A percentile compares a stretch with the other conserved stretches of the same genome.
These are phyloP conservation scores for Persicaria tinctoria DNA, from an alignment of 148 eudicot species.

Conservation along the genomic window DNA sequence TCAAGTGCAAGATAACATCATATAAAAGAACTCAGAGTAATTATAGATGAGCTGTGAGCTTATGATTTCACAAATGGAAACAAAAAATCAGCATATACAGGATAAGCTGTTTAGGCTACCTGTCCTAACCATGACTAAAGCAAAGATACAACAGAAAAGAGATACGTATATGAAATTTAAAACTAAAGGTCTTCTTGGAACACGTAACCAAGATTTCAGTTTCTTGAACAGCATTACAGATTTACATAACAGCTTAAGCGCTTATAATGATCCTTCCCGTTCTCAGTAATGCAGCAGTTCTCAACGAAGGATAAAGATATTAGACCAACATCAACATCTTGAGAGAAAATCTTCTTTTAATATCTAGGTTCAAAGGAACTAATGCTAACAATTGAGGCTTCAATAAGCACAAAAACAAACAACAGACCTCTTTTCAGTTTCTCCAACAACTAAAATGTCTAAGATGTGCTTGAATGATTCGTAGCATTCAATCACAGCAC, in stretches of 20 bases:
- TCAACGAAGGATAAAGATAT: not conserved
- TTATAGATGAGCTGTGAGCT: not conserved
- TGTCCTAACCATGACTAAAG: not conserved
- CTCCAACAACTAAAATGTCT: conserved; percentile 46
- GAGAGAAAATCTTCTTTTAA: not conserved
- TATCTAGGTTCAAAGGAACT: not conserved
- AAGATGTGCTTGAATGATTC: conserved; percentile 59
- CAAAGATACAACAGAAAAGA: conserved; percentile 1
- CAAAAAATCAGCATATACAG: not conserved
- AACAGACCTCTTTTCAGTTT: conserved; percentile 57
- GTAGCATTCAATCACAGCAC: conserved; percentile 69
- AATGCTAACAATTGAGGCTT: not conserved
- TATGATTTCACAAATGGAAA: conserved; percentile 2
- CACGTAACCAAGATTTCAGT: not conserved
- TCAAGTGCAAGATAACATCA: not conserved
- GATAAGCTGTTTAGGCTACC: not conserved
- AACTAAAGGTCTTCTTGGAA: not conserved
- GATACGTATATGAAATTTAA: not conserved
- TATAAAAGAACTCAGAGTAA: not conserved
- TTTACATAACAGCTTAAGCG: not conserved
- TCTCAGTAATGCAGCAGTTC: not conserved
- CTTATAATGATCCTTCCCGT: not conserved
- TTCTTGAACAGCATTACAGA: not conserved
- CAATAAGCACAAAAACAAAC: not conserved
- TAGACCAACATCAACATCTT: not conserved